These are phyloP conservation scores for Bruguiera gymnorhiza DNA, from an alignment of 345 rosid species.

Conservation along the genomic window DNA sequence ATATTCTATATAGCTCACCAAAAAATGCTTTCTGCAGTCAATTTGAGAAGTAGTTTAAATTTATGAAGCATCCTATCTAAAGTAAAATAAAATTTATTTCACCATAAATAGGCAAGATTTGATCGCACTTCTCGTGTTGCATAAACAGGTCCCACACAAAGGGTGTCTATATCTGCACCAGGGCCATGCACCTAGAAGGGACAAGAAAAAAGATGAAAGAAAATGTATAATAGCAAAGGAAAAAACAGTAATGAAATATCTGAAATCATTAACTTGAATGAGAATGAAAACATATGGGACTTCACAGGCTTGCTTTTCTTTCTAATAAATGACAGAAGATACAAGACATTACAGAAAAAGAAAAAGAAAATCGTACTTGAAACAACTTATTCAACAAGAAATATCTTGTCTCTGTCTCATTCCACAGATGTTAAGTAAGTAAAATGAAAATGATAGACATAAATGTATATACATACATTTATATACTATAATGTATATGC, in stretches of 20 bases:
- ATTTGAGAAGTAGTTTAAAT: conserved; percentile 20
- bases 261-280: conserved; percentile 8
- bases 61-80: conserved; percentile 16
- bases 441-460: no score
- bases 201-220: conserved; percentile 1
- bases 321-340: neutral
- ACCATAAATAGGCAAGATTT: conserved; percentile 28
- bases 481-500: no score
- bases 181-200: conserved; percentile 86
- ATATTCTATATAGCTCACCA: conserved; percentile 77
- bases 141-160: conserved; percentile 92
- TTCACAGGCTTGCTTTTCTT: neutral
- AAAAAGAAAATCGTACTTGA: neutral
- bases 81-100: conserved; percentile 13
- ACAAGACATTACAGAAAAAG: neutral
- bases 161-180: conserved; percentile 96
- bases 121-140: conserved; percentile 87
- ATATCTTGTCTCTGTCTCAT: no score
- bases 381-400: neutral
- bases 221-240: neutral
- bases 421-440: no score
- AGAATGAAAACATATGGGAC: neutral
- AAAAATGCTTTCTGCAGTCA: conserved; percentile 83
- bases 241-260: neutral
- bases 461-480: no score